A percentile compares a stretch with the other conserved stretches of the same genome.
phyloP scores from a whole-genome alignment of 441 rosid genomes.

The Heliophila coronopifolia region DNA sequence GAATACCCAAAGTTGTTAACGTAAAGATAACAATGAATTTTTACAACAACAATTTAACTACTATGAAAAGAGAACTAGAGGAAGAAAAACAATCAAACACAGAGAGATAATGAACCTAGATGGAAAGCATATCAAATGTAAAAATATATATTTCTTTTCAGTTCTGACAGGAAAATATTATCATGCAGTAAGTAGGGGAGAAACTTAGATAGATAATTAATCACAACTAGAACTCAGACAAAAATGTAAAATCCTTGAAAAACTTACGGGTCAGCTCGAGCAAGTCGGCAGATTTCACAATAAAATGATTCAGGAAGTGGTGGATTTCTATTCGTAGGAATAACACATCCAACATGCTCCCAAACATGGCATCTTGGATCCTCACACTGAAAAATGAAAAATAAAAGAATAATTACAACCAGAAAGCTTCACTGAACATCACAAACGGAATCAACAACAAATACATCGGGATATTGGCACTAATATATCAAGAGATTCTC shows the following conservation, averaged over 20 bases:
- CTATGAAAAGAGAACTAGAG: not conserved
- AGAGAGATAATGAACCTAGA: constrained; percentile 1
- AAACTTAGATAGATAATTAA: not conserved
- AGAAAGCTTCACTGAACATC: not conserved
- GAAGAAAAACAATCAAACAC: not conserved
- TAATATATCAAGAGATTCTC: not conserved
- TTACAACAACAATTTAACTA: not conserved
- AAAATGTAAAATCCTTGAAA: not conserved
- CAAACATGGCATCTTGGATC: constrained; percentile 67
- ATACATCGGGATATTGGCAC: not conserved
- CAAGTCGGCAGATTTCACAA: constrained; percentile 89
- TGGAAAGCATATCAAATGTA: not conserved
- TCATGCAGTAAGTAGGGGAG: not conserved
- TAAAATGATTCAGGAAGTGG: constrained; percentile 70
- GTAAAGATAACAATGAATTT: not conserved
- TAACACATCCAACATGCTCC: constrained; percentile 86
- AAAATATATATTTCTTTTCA: not conserved
- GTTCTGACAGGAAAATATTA: not conserved
- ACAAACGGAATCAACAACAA: not conserved
- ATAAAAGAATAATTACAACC: not conserved
- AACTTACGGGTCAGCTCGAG: constrained; percentile 95
- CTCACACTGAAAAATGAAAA: constrained; percentile 59
- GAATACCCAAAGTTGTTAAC: not conserved
- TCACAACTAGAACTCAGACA: constrained; percentile 5
- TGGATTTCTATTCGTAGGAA: constrained; percentile 56